phyloP scores from a whole-genome alignment of 805 yeast genomes.

The Starmerella vaccinii region DNA sequence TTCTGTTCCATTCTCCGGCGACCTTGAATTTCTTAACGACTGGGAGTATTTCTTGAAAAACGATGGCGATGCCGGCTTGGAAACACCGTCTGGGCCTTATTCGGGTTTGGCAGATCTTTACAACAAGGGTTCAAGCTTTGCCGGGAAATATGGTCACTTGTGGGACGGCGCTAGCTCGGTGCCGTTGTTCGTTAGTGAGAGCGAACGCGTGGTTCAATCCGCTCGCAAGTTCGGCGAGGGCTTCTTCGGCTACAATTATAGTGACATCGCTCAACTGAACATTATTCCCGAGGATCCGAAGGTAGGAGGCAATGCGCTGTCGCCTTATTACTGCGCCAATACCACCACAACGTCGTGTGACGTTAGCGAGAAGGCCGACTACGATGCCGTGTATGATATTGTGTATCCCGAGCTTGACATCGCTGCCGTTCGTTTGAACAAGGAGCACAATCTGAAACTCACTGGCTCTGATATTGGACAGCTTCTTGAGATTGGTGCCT shows the following conservation, averaged over 20 bases:
- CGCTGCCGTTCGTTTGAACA: conserved; percentile 29
- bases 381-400: conserved; percentile 1
- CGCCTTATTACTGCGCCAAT: conserved; percentile 42
- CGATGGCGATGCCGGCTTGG: conserved; percentile 36
- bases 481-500: conserved; percentile 41
- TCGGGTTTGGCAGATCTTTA: conserved; percentile 41
- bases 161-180: conserved; percentile 33
- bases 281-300: conserved; percentile 39
- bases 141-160: conserved; percentile 37
- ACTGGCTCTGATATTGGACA: conserved; percentile 34
- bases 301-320: conserved; percentile 51
- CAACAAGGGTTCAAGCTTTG: conserved; percentile 38
- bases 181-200: conserved; percentile 35
- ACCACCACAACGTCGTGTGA: conserved; percentile 27
- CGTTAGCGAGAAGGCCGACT: neutral
- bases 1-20: conserved; percentile 14
- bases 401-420: conserved; percentile 22
- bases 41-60: conserved; percentile 21
- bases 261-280: conserved; percentile 32
- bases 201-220: conserved; percentile 37
- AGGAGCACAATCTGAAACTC: conserved; percentile 34
- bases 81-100: conserved; percentile 36
- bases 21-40: conserved; percentile 19
- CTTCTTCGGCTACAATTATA: conserved; percentile 41
- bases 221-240: conserved; percentile 51